Conservation (phyloP, 805 yeast species). For the Candida railenensis region DNA sequence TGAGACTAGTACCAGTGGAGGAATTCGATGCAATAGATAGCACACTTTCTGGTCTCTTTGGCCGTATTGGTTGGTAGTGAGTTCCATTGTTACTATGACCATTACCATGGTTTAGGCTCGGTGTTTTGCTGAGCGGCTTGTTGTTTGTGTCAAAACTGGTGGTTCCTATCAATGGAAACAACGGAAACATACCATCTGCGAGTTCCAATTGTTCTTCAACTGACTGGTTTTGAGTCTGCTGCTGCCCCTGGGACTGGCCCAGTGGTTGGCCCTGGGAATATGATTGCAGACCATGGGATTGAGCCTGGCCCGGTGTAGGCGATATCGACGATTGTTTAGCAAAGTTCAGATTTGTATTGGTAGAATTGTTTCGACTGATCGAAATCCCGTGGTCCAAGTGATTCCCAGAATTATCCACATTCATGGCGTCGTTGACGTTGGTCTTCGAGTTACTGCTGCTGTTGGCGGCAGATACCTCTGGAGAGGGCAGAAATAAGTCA, state of each 20-base stretch:
- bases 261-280: not conserved
- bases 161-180: constrained; percentile 42
- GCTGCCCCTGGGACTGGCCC: not conserved
- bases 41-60: constrained; percentile 40
- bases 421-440: not conserved
- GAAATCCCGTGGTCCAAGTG: not conserved
- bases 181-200: constrained; percentile 40
- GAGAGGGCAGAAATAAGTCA: constrained; percentile 24
- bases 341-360: not conserved
- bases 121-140: constrained; percentile 18
- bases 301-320: not conserved
- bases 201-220: constrained; percentile 2
- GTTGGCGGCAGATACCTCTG: constrained; percentile 2
- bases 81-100: not conserved
- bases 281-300: not conserved
- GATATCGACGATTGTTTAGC: not conserved
- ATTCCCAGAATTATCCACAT: not conserved
- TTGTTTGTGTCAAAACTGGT: constrained; percentile 30
- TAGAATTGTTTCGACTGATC: not conserved
- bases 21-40: constrained; percentile 38
- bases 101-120: not conserved
- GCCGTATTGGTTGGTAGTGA: constrained; percentile 26
- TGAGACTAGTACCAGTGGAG: constrained; percentile 15
- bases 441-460: not conserved
- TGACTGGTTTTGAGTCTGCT: not conserved